phyloP scores from a whole-genome alignment of 2,329 filamentous ascomycete species.

The Fusarium sp. region DNA sequence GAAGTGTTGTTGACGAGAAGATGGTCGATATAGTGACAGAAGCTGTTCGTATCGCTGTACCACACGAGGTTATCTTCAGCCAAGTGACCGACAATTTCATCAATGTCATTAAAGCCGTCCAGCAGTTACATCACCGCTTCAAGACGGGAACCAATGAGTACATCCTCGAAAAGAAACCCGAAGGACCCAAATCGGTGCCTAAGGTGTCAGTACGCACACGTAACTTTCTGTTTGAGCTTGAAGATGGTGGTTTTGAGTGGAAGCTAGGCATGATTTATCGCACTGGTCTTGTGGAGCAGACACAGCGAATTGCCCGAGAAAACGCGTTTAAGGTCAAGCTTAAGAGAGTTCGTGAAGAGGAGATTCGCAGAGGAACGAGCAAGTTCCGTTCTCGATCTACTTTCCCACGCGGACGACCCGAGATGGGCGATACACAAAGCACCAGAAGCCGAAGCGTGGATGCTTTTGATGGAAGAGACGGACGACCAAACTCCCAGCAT shows the following conservation, averaged over 20 bases:
- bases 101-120: constrained; percentile 87
- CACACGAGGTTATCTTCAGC: constrained; percentile 91
- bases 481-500: constrained; percentile 51
- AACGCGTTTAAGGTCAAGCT: constrained; percentile 91
- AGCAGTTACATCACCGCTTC: constrained; percentile 95
- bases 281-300: constrained; percentile 88
- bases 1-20: constrained; percentile 77
- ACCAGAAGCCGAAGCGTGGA: constrained; percentile 72
- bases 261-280: constrained; percentile 96
- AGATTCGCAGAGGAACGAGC: constrained; percentile 67
- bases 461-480: constrained; percentile 53
- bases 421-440: constrained; percentile 54
- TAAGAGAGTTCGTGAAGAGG: constrained; percentile 85
- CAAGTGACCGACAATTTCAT: constrained; percentile 94
- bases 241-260: constrained; percentile 98
- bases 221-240: constrained; percentile 89
- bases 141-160: constrained; percentile 90
- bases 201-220: constrained; percentile 87
- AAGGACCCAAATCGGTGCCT: constrained; percentile 88
- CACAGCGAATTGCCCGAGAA: constrained; percentile 89
- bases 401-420: constrained; percentile 57
- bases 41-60: constrained; percentile 88
- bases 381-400: constrained; percentile 71
- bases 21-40: constrained; percentile 89
- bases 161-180: constrained; percentile 86